Evolutionary conservation across 2,329 filamentous ascomycete genomes (phyloP).

Genomic region (Apiospora marii): DNA sequence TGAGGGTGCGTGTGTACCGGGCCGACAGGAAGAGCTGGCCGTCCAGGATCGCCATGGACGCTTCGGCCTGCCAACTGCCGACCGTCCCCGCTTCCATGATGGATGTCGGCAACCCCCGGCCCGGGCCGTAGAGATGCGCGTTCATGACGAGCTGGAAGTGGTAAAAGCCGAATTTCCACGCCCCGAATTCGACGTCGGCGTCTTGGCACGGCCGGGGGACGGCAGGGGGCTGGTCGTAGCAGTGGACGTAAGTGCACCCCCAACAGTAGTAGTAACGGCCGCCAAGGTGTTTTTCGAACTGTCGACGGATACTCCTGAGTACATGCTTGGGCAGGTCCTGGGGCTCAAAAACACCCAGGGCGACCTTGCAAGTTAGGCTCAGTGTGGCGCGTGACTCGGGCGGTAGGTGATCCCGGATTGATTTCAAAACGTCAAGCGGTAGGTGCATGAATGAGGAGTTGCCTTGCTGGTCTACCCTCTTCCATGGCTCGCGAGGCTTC

Average conservation of each 20-base stretch:
- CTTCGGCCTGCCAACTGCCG: background rate
- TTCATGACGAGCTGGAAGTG: conserved; percentile 6
- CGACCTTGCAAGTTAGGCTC: background rate
- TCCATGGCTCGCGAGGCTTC: background rate
- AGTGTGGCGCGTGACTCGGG: background rate
- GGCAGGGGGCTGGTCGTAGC: background rate
- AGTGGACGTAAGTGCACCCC: background rate
- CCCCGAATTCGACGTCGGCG: background rate
- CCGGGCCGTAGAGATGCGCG: background rate
- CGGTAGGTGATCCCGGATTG: background rate
- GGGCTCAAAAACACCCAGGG: background rate
- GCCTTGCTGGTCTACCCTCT: background rate
- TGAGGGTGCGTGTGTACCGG: background rate
- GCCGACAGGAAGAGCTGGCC: background rate
- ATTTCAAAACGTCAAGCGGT: background rate
- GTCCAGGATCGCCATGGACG: background rate
- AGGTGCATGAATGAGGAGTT: background rate
- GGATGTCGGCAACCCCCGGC: background rate
- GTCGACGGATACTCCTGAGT: background rate
- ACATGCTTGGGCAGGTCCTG: background rate
- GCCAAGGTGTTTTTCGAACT: background rate
- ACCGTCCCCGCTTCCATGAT: background rate
- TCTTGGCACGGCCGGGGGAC: background rate
- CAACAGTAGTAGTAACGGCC: background rate
- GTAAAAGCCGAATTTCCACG: background rate